These are phyloP conservation scores for Colletotrichum theobromicola DNA, from an alignment of 2,329 filamentous ascomycete species.

Conservation along the genomic window DNA sequence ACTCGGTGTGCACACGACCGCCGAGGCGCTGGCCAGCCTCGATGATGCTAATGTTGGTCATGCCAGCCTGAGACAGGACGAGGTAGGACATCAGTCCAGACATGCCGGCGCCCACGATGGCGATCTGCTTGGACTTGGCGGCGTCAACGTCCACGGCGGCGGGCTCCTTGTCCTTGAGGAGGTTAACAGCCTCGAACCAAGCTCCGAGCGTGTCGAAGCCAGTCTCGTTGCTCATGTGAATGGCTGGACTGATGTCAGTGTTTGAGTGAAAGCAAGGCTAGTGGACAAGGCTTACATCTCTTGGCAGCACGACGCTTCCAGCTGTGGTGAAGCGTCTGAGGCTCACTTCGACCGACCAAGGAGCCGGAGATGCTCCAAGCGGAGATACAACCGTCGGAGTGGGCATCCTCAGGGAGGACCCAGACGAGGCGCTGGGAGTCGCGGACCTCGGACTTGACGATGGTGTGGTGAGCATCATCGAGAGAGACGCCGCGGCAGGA, in stretches of 20 bases:
- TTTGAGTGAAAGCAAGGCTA: background rate
- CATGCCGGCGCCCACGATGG: conserved; percentile 71
- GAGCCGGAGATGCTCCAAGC: conserved; percentile 37
- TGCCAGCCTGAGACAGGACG: conserved; percentile 54
- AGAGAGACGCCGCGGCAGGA: conserved; percentile 21
- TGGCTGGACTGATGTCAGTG: conserved; percentile 30
- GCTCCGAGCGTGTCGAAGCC: conserved; percentile 55
- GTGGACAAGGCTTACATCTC: conserved; percentile 11
- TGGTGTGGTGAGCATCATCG: conserved; percentile 24
- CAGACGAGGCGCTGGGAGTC: conserved; percentile 28
- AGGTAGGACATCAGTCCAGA: conserved; percentile 66
- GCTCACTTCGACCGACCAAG: conserved; percentile 39
- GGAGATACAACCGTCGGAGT: conserved; percentile 41
- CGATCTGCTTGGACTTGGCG: conserved; percentile 63
- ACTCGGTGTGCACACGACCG: conserved; percentile 68
- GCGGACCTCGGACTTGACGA: conserved; percentile 20
- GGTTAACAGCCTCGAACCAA: conserved; percentile 70
- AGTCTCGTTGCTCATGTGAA: conserved; percentile 56
- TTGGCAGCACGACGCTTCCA: conserved; percentile 26
- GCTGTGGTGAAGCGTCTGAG: conserved; percentile 33
- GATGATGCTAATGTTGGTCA: conserved; percentile 65
- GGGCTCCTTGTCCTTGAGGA: conserved; percentile 60
- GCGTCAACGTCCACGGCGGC: conserved; percentile 54
- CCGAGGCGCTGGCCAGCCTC: conserved; percentile 67
- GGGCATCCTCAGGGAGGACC: conserved; percentile 26